These are phyloP conservation scores for Arthroderma sp. DNA, from an alignment of 2,329 filamentous ascomycete species.

Conservation along the genomic window DNA sequence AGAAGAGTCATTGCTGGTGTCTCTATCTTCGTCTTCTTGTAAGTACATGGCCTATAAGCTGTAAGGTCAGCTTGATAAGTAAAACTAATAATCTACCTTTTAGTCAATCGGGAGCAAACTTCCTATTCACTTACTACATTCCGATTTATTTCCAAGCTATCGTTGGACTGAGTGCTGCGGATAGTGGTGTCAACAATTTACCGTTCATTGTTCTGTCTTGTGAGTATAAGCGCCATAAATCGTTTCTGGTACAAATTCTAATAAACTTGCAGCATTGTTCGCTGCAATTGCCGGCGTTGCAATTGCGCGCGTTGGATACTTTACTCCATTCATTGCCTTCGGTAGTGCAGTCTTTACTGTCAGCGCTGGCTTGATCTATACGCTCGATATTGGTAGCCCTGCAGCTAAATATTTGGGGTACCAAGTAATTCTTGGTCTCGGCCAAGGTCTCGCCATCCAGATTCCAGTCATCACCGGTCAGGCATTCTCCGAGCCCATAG, in stretches of 20 bases:
- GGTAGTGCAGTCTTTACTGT: conserved; percentile 14
- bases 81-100: no score
- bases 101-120: conserved; percentile 2
- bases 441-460: conserved; percentile 16
- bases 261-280: conserved; percentile 4
- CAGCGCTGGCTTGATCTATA: conserved; percentile 19
- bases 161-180: conserved; percentile 26
- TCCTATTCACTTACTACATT: conserved; percentile 14
- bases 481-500: conserved; percentile 9
- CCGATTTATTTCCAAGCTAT: conserved; percentile 32
- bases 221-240: no score
- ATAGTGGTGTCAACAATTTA: conserved; percentile 21
- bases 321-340: conserved; percentile 14
- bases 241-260: no score
- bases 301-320: conserved; percentile 12
- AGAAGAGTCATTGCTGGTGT: conserved; percentile 3
- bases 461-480: conserved; percentile 12
- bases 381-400: conserved; percentile 13
- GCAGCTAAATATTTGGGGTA: conserved; percentile 17
- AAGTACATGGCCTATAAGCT: neutral
- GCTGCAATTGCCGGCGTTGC: conserved; percentile 11
- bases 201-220: conserved; percentile 26
- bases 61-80: no score
- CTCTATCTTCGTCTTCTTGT: conserved; percentile 7
- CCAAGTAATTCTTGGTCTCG: conserved; percentile 15